phyloP scores from a whole-genome alignment of 495 filamentous ascomycete genomes.

The Penicillium crystallinum region DNA sequence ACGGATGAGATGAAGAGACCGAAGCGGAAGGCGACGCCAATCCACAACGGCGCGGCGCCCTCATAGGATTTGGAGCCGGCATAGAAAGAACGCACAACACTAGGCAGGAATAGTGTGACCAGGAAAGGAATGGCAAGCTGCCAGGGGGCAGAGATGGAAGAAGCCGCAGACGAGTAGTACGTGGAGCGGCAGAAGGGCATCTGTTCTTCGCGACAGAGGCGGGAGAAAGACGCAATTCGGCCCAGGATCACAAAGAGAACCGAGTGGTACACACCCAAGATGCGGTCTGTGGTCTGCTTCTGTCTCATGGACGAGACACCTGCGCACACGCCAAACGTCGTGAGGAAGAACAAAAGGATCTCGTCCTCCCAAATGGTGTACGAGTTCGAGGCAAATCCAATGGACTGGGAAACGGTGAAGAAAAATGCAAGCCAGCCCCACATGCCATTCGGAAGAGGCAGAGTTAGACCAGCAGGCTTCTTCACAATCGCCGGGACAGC shows the following conservation, averaged over 20 bases:
- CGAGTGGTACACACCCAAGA: conserved; percentile 76
- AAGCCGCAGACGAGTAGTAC: conserved; percentile 87
- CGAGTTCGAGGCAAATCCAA: conserved; percentile 94
- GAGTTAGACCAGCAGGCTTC: conserved; percentile 41
- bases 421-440: conserved; percentile 84
- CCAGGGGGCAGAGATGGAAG: conserved; percentile 90
- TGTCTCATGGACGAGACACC: conserved; percentile 71
- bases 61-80: conserved; percentile 72
- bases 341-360: conserved; percentile 85
- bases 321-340: conserved; percentile 73
- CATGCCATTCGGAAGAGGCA: conserved; percentile 67
- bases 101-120: conserved; percentile 67
- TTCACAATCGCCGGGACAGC: conserved; percentile 53
- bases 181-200: conserved; percentile 96
- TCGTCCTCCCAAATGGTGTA: conserved; percentile 99
- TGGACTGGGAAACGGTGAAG: conserved; percentile 74
- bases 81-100: conserved; percentile 74
- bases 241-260: conserved; percentile 76
- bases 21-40: conserved; percentile 71
- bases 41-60: conserved; percentile 76
- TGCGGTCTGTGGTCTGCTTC: conserved; percentile 54
- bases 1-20: conserved; percentile 70
- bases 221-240: conserved; percentile 79
- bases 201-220: conserved; percentile 94
- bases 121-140: conserved; percentile 76